Conservation (phyloP, 345 rosid species). For the Ceriops zippeliana region DNA sequence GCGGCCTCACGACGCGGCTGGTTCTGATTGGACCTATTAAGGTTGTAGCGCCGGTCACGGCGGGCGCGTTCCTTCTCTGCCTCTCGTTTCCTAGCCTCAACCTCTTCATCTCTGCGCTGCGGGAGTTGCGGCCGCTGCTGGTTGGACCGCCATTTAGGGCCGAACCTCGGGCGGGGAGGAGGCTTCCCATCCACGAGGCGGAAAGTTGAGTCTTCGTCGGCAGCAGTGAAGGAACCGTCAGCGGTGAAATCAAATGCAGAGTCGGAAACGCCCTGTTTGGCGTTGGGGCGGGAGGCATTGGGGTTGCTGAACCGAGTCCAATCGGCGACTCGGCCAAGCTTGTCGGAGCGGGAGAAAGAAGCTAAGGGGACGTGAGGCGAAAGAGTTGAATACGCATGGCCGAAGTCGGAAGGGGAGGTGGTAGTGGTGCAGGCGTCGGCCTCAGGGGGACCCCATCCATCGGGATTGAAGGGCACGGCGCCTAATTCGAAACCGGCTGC, state of each 20-base stretch:
- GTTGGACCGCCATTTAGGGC: constrained; percentile 86
- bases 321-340: constrained; percentile 91
- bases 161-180: constrained; percentile 83
- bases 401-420: neutral
- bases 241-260: constrained; percentile 79
- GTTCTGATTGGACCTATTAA: constrained; percentile 59
- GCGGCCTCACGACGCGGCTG: constrained; percentile 87
- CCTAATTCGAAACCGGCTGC: constrained; percentile 58
- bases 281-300: constrained; percentile 25
- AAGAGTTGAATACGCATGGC: constrained; percentile 27
- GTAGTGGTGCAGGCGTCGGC: constrained; percentile 28
- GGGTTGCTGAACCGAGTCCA: constrained; percentile 61
- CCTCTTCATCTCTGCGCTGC: constrained; percentile 94
- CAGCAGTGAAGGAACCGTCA: constrained; percentile 69
- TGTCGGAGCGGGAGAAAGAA: constrained; percentile 86
- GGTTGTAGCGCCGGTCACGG: constrained; percentile 73
- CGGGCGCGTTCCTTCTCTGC: constrained; percentile 95
- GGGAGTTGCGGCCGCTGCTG: constrained; percentile 77
- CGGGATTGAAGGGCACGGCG: constrained; percentile 76
- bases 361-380: constrained; percentile 65
- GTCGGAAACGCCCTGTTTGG: constrained; percentile 39
- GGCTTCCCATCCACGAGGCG: constrained; percentile 91
- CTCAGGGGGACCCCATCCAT: constrained; percentile 96
- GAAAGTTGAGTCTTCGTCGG: constrained; percentile 69
- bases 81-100: constrained; percentile 78